Evolutionary conservation across 805 yeast genomes (phyloP).

Genomic region (Kluyveromyces lactis): DNA sequence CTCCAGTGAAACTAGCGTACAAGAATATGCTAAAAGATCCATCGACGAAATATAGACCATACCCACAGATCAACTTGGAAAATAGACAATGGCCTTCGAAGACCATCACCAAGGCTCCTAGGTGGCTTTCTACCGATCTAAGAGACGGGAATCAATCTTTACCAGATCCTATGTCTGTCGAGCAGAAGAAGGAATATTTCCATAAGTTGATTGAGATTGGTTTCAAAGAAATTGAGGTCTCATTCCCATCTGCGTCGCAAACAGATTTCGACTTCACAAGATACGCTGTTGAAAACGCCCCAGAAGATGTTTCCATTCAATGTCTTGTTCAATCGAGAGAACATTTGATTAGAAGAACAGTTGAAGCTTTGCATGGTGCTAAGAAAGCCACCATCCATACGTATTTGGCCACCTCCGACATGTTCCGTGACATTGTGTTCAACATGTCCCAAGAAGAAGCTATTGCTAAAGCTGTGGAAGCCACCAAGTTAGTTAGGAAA

Average conservation of each 20-base stretch:
- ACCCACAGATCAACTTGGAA: constrained; percentile 45
- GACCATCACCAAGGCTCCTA: constrained; percentile 59
- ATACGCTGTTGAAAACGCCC: constrained; percentile 70
- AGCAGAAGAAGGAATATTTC: constrained; percentile 66
- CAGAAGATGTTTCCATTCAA: constrained; percentile 66
- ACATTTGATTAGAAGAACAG: constrained; percentile 63
- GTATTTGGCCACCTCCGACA: constrained; percentile 68
- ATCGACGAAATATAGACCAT: constrained; percentile 50
- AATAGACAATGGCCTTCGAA: constrained; percentile 69
- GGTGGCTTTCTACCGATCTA: constrained; percentile 74
- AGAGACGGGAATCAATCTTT: constrained; percentile 78
- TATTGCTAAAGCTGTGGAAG: constrained; percentile 57
- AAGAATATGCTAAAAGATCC: constrained; percentile 64
- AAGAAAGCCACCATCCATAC: constrained; percentile 65
- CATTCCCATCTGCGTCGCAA: constrained; percentile 77
- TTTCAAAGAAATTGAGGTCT: constrained; percentile 72
- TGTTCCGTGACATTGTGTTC: constrained; percentile 69
- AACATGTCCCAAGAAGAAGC: constrained; percentile 66
- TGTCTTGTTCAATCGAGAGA: constrained; percentile 73
- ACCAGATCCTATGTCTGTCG: constrained; percentile 76
- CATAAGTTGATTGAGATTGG: constrained; percentile 66
- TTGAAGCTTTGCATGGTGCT: constrained; percentile 66
- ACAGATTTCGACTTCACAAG: constrained; percentile 77
- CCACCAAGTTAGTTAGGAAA: constrained; percentile 57
- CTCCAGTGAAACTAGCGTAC: constrained; percentile 30